Base-by-base conservation (phyloP, 1,139 yeast species). In the Diutina sp. region DNA sequence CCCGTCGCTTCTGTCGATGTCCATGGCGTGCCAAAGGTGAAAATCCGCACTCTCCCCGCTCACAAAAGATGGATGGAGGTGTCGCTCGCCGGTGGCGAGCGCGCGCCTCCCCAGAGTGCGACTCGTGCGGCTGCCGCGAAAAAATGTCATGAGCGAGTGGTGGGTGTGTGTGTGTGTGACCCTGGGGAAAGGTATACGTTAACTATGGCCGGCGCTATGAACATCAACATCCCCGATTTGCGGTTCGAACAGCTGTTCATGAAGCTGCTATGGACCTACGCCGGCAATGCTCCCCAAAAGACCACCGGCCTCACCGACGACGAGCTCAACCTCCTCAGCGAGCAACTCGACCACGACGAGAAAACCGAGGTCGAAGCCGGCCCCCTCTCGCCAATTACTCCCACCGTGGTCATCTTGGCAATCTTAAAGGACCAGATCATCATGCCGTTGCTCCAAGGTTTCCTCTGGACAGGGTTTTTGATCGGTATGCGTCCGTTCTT, bases 181-280 rank as follows among this genome's bases (percentile, higher is more conserved):
- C 25, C 25, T 21, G 25, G 25, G 25, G 25, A 21, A 21, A 21
- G 25, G 25, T 21, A 21, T 21, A 21, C 25, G 2, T 21, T 21
- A 21, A 21, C 25, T 21, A 21, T 21, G 25, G 25, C 25, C 4
- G 25, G 25, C 41, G 14, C 50, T 30, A 47, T 47, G 51, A 47
- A 46, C 14, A 44, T 60, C 58, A 41, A 61, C 1, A 71, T 84
- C 7, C 91, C 91, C 0, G 93, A 86, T 62, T 70, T 85, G 32
- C 72, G 91, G 54, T 84, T 85, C 63, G 90, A 85, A 62, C 76
- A 79, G 61, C 67, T 87, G 1, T 85, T 86, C 65, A 67, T 75
- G 62, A 74, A 74, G 54, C 74, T 79, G n/a, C 68, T 85, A 25
- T 62, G 70, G 41, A 61, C 61, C 6, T 72, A 76, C 58, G 76